phyloP scores from a whole-genome alignment of 306 rosid species.

The Pyrus bretschneideri region DNA sequence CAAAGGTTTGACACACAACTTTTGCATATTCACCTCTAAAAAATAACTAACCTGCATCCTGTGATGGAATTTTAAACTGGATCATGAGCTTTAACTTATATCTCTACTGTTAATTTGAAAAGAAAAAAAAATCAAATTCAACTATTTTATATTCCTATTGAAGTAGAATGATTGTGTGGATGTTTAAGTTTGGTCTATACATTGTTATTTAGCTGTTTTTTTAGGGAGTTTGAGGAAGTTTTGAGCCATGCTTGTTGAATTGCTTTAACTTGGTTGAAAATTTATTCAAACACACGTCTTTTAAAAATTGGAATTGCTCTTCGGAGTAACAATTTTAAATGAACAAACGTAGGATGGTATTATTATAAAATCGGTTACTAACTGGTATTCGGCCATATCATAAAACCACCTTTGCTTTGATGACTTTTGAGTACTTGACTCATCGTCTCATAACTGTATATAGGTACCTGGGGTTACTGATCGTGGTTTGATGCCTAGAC shows the following conservation, averaged over 20 bases:
- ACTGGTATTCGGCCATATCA: background rate
- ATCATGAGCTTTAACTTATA: background rate
- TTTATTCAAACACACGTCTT: background rate
- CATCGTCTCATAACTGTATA: background rate
- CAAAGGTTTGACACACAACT: slow-evolving; percentile 59
- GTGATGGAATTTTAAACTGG: background rate
- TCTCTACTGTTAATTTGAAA: background rate
- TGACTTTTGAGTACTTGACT: background rate
- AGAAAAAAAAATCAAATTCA: background rate
- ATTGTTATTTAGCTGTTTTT: background rate
- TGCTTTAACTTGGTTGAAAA: background rate
- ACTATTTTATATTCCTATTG: background rate
- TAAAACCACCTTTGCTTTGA: background rate
- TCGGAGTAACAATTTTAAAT: background rate
- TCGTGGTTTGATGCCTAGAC: slow-evolving; percentile 73
- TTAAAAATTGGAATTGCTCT: background rate
- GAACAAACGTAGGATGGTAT: background rate
- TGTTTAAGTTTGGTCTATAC: background rate
- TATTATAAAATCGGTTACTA: background rate
- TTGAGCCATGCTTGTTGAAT: background rate
- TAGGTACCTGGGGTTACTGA: slow-evolving; percentile 94
- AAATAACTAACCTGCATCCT: background rate
- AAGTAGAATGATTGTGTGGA: background rate
- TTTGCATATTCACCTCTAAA: background rate
- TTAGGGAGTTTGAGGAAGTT: background rate